Evolutionary conservation across 2,329 filamentous ascomycete species (phyloP).

Genomic region (Beauveria sp.): DNA sequence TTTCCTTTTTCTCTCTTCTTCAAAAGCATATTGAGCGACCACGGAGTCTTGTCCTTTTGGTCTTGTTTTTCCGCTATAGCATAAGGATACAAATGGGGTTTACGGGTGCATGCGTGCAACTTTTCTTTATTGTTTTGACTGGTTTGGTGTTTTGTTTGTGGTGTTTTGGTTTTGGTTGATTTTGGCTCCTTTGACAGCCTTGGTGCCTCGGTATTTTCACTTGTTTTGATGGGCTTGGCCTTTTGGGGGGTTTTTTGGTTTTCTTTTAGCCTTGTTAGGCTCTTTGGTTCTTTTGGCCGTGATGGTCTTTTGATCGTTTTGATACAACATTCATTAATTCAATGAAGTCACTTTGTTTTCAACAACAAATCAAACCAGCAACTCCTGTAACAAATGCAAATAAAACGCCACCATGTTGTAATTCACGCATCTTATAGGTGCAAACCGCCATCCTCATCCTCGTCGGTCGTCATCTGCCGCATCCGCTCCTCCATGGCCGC

Average conservation of each 20-base stretch:
- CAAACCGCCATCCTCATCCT: slow-evolving; percentile 47
- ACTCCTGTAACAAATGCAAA: no score
- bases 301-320: no score
- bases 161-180: background rate
- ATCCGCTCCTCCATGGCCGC: slow-evolving; percentile 48
- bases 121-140: background rate
- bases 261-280: no score
- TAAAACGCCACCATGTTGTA: no score
- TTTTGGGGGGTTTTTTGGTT: no score
- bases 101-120: background rate
- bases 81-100: background rate
- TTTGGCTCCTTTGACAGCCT: background rate
- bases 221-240: no score
- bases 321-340: no score
- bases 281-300: no score
- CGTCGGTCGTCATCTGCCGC: slow-evolving; percentile 34
- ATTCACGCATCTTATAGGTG: slow-evolving; percentile 40
- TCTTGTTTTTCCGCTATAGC: background rate
- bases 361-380: no score
- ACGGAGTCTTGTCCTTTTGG: background rate
- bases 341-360: no score
- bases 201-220: no score
- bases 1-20: background rate
- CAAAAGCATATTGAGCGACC: background rate
- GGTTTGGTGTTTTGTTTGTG: background rate